phyloP scores from a whole-genome alignment of 78 protist species.

The Dictyostelium discoideum region DNA sequence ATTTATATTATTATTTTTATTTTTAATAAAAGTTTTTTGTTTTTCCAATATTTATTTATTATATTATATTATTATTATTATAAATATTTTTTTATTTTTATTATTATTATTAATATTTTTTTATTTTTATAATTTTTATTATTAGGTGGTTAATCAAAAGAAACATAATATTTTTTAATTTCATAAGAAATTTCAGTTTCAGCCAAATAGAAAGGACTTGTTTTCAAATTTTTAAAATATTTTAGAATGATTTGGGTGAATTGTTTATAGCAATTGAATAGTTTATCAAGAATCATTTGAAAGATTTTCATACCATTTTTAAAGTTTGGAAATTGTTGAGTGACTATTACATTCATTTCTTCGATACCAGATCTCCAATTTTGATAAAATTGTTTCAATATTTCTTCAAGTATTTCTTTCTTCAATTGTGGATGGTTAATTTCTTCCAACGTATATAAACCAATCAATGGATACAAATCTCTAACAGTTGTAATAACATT shows the following conservation, averaged over 20 bases:
- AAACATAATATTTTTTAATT: slow-evolving; percentile 65
- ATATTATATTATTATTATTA: too few relatives aligned
- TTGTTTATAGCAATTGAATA: slow-evolving; percentile 34
- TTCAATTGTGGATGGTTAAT: slow-evolving; percentile 41
- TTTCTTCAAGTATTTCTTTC: slow-evolving; percentile 21
- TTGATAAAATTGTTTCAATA: slow-evolving; percentile 26
- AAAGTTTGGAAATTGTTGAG: slow-evolving; percentile 52
- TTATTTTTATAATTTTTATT: too few relatives aligned
- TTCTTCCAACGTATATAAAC: slow-evolving; percentile 40
- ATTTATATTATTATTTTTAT: too few relatives aligned
- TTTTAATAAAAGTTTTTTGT: too few relatives aligned
- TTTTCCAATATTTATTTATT: too few relatives aligned
- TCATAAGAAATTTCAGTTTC: slow-evolving; percentile 76
- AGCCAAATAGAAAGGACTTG: slow-evolving; percentile 14
- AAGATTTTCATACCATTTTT: slow-evolving; percentile 62
- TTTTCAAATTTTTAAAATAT: slow-evolving; percentile 54
- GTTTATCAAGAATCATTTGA: slow-evolving; percentile 53
- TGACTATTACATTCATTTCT: slow-evolving; percentile 57
- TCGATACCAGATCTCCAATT: slow-evolving; percentile 71
- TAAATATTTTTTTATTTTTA: too few relatives aligned
- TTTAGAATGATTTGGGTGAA: slow-evolving; percentile 59
- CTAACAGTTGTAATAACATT: neutral
- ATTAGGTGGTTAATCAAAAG: slow-evolving; percentile 13
- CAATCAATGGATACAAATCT: slow-evolving; percentile 48
- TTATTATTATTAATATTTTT: too few relatives aligned